phyloP scores from a whole-genome alignment of 345 rosid genomes.

The Eucalyptus cladocalyx region DNA sequence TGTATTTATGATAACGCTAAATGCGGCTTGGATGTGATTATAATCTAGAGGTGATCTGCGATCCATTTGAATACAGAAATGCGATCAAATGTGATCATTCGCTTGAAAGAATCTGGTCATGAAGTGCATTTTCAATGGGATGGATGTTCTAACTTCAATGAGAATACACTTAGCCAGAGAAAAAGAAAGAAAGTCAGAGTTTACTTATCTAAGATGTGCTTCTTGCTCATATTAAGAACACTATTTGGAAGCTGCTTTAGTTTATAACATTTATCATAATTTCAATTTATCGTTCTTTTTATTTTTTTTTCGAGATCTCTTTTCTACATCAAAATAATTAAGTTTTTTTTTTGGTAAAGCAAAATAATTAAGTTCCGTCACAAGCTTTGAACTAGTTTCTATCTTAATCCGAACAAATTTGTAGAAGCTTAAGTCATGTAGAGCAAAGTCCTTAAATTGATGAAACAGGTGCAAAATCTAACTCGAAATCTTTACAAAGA shows the following conservation, averaged over 20 bases:
- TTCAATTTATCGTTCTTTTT: neutral
- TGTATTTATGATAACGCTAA: neutral
- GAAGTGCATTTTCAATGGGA: neutral
- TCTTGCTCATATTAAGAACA: neutral
- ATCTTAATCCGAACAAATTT: neutral
- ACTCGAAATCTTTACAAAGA: neutral
- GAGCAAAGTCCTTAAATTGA: neutral
- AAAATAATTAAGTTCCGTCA: rapidly evolving
- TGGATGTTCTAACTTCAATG: neutral
- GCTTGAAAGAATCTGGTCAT: neutral
- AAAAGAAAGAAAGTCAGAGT: neutral
- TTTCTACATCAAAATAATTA: neutral
- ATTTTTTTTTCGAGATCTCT: neutral
- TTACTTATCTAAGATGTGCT: neutral
- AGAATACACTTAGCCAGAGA: neutral
- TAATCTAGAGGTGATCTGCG: neutral
- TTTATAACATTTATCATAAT: neutral
- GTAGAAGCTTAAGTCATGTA: neutral
- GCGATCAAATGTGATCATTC: neutral
- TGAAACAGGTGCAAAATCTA: neutral
- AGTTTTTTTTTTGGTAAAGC: too few species aligned
- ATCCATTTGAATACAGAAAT: neutral
- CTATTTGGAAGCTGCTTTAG: neutral
- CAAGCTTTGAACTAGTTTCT: neutral
- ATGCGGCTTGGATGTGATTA: neutral